Base-by-base conservation (phyloP, 306 rosid genomes). In the Trifolium pratense region DNA sequence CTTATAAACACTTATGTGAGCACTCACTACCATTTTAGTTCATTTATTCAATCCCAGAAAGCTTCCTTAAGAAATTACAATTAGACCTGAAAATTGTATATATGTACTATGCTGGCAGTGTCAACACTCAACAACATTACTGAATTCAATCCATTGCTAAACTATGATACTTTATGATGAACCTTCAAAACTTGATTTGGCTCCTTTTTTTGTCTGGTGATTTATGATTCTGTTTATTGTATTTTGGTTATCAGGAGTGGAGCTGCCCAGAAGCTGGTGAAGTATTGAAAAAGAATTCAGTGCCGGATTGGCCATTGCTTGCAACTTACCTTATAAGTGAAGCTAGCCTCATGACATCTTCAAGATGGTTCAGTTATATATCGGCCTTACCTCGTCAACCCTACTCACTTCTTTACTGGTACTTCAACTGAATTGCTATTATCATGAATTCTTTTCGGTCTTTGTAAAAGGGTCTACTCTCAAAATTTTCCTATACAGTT, bases 321-420 rank as follows among this genome's bases (percentile, higher is more conserved):
- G 98, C 98, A 57, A 94, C 94, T 62, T 89, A 89, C 79, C 89
- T 93, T 82, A 93, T 93, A 13, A 91, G 98, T 68, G 96, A 93
- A 88, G 98, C 98, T 58, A 93, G 88, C 80, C 68, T 76, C 61
- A 64, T 84, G 96, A 72, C 86, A 64, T 89, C 97, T 82, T 93
- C 98, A 56, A 85, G 90, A 83, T 93, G 98, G 98, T 86, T 76
- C 83, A 88, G 84, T 79, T 91, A 93, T 83, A 89, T 93, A 78
- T 88, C 96, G 23, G 97, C 98, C 57, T 83, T 93, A 65, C 98
- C 98, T 56, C 86, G 92, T 32, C 98, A 91, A 75, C 98, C 98
- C 15, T 93, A 91, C 81, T 93, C 98, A 3, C 98, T 93, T 75
- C 86, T 93, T 76, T 93, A 91, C 75, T 93, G 98, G 96, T 91